Conservation (phyloP, 352 stramenopile genomes). For the Thraustochytrium sp. region DNA sequence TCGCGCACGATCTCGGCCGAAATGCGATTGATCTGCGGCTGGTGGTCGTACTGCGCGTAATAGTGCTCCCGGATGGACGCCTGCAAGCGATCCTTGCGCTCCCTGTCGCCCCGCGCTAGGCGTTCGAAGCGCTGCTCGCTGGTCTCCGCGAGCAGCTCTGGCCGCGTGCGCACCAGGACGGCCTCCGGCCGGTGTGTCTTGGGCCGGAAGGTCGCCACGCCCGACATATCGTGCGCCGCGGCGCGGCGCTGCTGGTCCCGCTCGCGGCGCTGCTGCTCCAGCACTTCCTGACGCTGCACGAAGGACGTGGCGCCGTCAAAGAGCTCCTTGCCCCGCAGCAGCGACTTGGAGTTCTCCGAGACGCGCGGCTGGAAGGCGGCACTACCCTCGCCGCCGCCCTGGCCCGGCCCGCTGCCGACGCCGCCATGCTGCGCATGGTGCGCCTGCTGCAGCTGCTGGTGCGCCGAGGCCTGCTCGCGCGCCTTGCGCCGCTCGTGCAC, state of each 20-base stretch:
- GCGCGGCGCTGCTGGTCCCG: constrained; percentile 59
- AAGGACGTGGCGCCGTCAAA: not conserved
- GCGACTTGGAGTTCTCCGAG: not conserved
- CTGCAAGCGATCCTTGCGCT: constrained; percentile 59
- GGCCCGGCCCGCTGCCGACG: no score
- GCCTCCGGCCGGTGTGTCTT: constrained; percentile 67
- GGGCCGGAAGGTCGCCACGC: constrained; percentile 61
- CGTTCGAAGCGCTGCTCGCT: constrained; percentile 50
- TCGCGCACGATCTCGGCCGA: constrained; percentile 61
- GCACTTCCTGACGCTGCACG: constrained; percentile 50
- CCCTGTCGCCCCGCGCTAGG: constrained; percentile 57
- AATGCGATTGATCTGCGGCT: constrained; percentile 67
- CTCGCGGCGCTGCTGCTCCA: constrained; percentile 55
- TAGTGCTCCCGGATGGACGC: constrained; percentile 48
- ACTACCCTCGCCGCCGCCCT: no score
- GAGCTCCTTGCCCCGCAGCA: constrained; percentile 39
- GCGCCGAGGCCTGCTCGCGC: constrained; percentile 62
- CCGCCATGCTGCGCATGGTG: no score
- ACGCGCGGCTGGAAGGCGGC: constrained; percentile 58
- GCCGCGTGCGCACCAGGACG: constrained; percentile 62
- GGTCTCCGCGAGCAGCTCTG: constrained; percentile 61
- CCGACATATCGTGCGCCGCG: constrained; percentile 47
- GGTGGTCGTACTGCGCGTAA: constrained; percentile 63
- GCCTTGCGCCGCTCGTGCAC: not conserved
- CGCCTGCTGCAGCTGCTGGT: no score